Conservation (phyloP, 805 yeast species). For the Suhomyces xylopsoci region DNA sequence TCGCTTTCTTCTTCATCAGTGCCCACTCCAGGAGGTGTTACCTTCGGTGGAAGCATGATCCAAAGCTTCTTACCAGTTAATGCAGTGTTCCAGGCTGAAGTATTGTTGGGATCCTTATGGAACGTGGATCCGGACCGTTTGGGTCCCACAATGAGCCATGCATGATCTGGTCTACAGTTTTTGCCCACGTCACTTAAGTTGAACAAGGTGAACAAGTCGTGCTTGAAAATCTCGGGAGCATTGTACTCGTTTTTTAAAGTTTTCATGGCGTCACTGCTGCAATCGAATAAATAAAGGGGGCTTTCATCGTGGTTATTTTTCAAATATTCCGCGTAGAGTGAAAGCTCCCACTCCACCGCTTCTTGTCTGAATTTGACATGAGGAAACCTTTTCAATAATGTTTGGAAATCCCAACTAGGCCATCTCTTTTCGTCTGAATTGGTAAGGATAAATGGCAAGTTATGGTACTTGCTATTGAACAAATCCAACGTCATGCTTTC, state of each 20-base stretch:
- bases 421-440: slow-evolving; percentile 37
- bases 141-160: slow-evolving; percentile 92
- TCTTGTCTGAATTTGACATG: slow-evolving; percentile 74
- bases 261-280: slow-evolving; percentile 66
- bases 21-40: slow-evolving; percentile 81
- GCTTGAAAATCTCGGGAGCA: slow-evolving; percentile 52
- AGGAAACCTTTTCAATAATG: slow-evolving; percentile 53
- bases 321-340: slow-evolving; percentile 60
- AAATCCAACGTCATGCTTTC: slow-evolving; percentile 35
- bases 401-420: slow-evolving; percentile 63
- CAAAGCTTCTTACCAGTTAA: slow-evolving; percentile 75
- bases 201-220: slow-evolving; percentile 63
- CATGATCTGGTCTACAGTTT: slow-evolving; percentile 76
- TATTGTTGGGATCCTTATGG: slow-evolving; percentile 89
- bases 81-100: slow-evolving; percentile 88
- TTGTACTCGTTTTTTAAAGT: slow-evolving; percentile 51
- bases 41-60: slow-evolving; percentile 81
- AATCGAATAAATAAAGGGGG: slow-evolving; percentile 84
- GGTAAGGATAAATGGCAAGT: slow-evolving; percentile 63
- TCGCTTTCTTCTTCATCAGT: slow-evolving; percentile 77
- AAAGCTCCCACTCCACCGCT: slow-evolving; percentile 74
- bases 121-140: slow-evolving; percentile 81
- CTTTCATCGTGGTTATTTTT: slow-evolving; percentile 68
- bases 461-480: slow-evolving; percentile 47
- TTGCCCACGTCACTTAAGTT: slow-evolving; percentile 16